These are phyloP conservation scores for Ampelomyces quisqualis DNA, from an alignment of 2,329 filamentous ascomycete species.

Conservation along the genomic window DNA sequence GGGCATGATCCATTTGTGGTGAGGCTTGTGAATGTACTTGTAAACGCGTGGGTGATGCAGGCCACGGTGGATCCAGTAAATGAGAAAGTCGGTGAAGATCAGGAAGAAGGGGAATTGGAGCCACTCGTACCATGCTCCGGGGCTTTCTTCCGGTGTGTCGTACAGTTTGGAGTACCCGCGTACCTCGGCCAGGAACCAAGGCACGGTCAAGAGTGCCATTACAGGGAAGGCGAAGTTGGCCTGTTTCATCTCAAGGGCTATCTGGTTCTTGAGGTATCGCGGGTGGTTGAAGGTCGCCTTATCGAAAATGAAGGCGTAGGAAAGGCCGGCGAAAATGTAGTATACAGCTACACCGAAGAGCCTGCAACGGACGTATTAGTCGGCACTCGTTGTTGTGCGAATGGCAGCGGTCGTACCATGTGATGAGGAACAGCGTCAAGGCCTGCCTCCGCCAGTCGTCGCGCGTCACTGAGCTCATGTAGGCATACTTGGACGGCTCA, in stretches of 20 bases:
- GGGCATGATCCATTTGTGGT: slow-evolving; percentile 99
- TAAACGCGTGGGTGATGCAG: slow-evolving; percentile 80
- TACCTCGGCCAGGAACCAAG: slow-evolving; percentile 80
- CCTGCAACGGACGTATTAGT: slow-evolving; percentile 54
- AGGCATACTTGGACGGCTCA: slow-evolving; percentile 72
- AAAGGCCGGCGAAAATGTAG: slow-evolving; percentile 78
- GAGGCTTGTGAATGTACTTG: slow-evolving; percentile 90
- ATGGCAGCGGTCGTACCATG: slow-evolving; percentile 63
- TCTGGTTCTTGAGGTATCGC: slow-evolving; percentile 93
- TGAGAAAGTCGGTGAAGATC: slow-evolving; percentile 82
- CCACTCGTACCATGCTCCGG: slow-evolving; percentile 74
- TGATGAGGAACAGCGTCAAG: slow-evolving; percentile 76
- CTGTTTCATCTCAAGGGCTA: slow-evolving; percentile 80
- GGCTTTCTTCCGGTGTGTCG: slow-evolving; percentile 72
- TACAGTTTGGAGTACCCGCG: slow-evolving; percentile 86
- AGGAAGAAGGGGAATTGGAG: slow-evolving; percentile 87
- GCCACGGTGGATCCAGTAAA: slow-evolving; percentile 89
- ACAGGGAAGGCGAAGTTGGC: slow-evolving; percentile 73
- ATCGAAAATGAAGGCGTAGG: slow-evolving; percentile 88
- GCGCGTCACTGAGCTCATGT: slow-evolving; percentile 72
- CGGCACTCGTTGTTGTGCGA: neutral
- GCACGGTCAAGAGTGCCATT: slow-evolving; percentile 79
- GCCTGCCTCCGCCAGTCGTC: slow-evolving; percentile 76
- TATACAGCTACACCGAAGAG: slow-evolving; percentile 82
- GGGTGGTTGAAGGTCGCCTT: slow-evolving; percentile 86